These are phyloP conservation scores for Gloeostereum incarnatum DNA, from an alignment of 768 basidiomycete species.

Conservation along the genomic window DNA sequence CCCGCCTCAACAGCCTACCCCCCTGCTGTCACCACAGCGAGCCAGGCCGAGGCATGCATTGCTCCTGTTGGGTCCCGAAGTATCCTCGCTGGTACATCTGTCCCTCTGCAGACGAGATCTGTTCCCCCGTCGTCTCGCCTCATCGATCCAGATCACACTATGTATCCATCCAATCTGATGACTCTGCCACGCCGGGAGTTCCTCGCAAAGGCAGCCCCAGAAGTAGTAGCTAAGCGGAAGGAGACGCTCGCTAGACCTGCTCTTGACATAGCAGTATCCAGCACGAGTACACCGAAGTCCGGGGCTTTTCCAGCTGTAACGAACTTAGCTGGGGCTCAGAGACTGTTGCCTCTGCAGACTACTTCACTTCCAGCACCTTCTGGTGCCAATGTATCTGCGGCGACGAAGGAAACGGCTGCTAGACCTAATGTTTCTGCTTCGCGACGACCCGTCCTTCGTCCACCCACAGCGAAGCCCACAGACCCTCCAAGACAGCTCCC, in stretches of 20 bases:
- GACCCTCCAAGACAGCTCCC: too few species aligned
- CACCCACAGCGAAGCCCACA: neutral
- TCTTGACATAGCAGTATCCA: neutral
- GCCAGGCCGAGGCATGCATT: too few species aligned
- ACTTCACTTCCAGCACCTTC: neutral
- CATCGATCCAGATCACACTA: too few species aligned
- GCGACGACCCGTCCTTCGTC: neutral
- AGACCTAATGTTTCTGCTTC: constrained; percentile 1
- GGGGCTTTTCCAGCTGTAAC: constrained; percentile 1
- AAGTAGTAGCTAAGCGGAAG: neutral
- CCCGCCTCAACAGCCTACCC: too few species aligned
- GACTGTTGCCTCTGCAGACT: too few species aligned
- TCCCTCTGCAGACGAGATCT: too few species aligned
- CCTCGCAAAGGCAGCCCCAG: neutral
- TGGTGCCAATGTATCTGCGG: constrained; percentile 1
- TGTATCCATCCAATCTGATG: too few species aligned
- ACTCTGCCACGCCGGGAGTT: too few species aligned
- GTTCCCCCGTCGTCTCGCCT: too few species aligned
- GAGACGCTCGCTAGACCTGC: neutral
- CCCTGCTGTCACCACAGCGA: too few species aligned
- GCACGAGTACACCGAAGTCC: neutral
- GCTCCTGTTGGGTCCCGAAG: too few species aligned
- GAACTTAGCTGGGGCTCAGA: neutral
- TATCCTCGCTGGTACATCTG: too few species aligned
- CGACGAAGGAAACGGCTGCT: neutral